Evolutionary conservation across 257 asterid species (phyloP).

Genomic region (Salvia rosmarinus): DNA sequence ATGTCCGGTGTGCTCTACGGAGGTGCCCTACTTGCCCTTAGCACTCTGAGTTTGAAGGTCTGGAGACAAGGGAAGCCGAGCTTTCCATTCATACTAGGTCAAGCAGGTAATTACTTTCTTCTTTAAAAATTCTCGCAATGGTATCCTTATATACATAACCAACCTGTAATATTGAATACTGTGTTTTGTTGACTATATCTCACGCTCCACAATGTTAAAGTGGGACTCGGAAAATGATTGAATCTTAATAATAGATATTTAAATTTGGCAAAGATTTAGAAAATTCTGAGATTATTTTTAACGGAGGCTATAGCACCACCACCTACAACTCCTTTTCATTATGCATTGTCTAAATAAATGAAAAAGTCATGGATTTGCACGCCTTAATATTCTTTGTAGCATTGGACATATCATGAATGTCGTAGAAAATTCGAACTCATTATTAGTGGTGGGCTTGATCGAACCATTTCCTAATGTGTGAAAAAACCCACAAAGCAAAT

Average conservation of each 20-base stretch:
- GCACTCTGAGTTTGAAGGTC: slow-evolving; percentile 78
- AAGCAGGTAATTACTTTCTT: slow-evolving; percentile 69
- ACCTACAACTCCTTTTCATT: not conserved
- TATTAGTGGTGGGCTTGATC: not conserved
- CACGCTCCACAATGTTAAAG: too few relatives aligned
- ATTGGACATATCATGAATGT: not conserved
- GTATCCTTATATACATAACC: not conserved
- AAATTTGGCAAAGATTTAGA: not conserved
- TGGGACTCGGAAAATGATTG: not conserved
- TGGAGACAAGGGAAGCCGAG: slow-evolving; percentile 95
- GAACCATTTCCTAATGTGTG: not conserved
- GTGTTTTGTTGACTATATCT: too few relatives aligned
- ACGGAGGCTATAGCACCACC: not conserved
- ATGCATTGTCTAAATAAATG: not conserved
- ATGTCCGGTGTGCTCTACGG: slow-evolving; percentile 73
- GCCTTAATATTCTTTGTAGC: not conserved
- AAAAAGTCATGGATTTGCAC: not conserved
- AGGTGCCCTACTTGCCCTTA: slow-evolving; percentile 81
- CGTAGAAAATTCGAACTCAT: not conserved
- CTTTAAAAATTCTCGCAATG: not conserved
- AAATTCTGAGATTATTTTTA: not conserved
- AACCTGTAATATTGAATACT: not conserved
- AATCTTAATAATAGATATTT: not conserved
- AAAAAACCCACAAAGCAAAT: not conserved
- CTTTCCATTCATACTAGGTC: slow-evolving; percentile 86